A percentile compares a stretch with the other conserved stretches of the same genome.
phyloP scores from a whole-genome alignment of 805 yeast species.

The Candida ulmi region DNA sequence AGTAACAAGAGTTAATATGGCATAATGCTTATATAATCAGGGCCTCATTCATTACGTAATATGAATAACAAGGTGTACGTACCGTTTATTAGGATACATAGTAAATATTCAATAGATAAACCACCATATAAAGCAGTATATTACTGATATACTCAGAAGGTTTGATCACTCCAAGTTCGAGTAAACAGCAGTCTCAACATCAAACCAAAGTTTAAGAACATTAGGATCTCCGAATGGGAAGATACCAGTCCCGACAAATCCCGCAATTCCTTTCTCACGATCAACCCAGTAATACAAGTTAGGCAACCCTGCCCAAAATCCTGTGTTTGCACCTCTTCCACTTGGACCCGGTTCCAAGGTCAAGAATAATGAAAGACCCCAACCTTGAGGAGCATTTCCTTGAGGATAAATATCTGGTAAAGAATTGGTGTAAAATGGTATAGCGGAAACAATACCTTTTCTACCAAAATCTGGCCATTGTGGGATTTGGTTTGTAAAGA shows the following conservation, averaged over 20 bases:
- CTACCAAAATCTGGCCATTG: constrained; percentile 19
- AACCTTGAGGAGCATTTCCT: constrained; percentile 22
- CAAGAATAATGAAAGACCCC: constrained; percentile 28
- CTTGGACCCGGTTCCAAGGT: constrained; percentile 24
- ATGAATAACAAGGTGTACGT: too few relatives aligned
- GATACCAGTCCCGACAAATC: constrained; percentile 32
- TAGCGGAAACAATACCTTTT: constrained; percentile 8
- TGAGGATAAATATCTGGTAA: constrained; percentile 21
- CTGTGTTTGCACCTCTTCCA: constrained; percentile 31
- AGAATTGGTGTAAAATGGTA: constrained; percentile 11
- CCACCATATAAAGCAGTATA: too few relatives aligned
- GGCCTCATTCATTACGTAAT: too few relatives aligned
- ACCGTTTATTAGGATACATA: too few relatives aligned
- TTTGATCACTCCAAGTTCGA: constrained; percentile 2
- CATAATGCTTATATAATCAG: too few relatives aligned
- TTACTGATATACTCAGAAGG: too few relatives aligned
- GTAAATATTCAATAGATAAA: too few relatives aligned
- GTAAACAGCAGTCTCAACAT: constrained; percentile 17
- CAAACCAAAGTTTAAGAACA: constrained; percentile 13
- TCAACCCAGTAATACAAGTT: constrained; percentile 39
- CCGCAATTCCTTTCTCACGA: constrained; percentile 32
- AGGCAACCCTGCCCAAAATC: constrained; percentile 37
- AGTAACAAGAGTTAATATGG: too few relatives aligned
- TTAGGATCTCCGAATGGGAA: constrained; percentile 30
- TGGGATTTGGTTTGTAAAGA: constrained; percentile 29